Evolutionary conservation across 371 early-diverging fungal species (phyloP), one percentile per base, ranked within the genome.

Genomic region (Mucor piriformis): DNA sequence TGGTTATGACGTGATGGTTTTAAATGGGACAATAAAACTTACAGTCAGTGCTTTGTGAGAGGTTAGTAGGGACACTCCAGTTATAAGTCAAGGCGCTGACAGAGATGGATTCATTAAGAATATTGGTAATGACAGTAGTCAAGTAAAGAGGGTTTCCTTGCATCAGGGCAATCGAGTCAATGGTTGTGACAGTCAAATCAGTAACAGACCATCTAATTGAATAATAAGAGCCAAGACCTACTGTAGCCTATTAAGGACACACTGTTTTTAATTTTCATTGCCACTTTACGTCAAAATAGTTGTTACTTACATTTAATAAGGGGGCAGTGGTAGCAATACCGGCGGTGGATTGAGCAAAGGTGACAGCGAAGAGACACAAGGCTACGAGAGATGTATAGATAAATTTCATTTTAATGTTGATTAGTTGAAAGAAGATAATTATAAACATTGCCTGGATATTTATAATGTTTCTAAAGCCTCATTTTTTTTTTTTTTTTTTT

Each of bases 31-130:
- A 42, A 24, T 8, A 27, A 24, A 24, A 56, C 53, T 57, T 66
- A 66, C 66, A 66, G 25, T 60, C 50, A 20, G 25, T 34, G 18
- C 51, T 44, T 34, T 57, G 10, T 8, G 57, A 27, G 10, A 66
- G 47, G 20, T 50, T 42, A 35, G 52, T 13, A 15, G 66, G 66
- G 16, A 66, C 46, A 32, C 43, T 37, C 66, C 66, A 66, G 37
- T 42, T 51, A 23, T 66, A 66, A 8, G 10, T 12, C 32, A 51
- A 54, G 15, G 35, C 42, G 15, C 18, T 34, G 33, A 50, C 61
- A 16, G 40, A 40, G 37, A 66, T 52, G 15, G 60, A 42, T 13
- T 25, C 56, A 21, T 56, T 64, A n/a, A 66, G 53, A 13, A 66
- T 51, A 34, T 66, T 61, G 1, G 50, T 15, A 29, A 57, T 23